Evolutionary conservation across 805 yeast species (phyloP), one percentile per base, ranked within the genome.

Genomic region (Spencermartinsiella europaea): DNA sequence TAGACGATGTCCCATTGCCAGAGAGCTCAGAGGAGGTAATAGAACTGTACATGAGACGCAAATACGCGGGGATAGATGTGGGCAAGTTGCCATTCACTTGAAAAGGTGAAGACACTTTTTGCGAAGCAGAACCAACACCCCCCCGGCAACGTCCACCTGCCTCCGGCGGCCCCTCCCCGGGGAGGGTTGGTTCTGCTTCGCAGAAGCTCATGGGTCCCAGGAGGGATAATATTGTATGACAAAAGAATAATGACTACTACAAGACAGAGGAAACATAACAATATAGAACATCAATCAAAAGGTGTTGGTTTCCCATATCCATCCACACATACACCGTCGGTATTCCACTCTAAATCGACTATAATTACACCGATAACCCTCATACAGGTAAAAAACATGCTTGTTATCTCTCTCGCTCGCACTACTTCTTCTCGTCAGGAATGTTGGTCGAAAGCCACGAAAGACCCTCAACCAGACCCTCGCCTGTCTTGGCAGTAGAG

Each of bases 401-500:
- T n/a, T n/a, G 12, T 7, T 25, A 25, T 25, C 12, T 25, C 12
- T 25, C 31, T 27, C 17, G 14, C 8, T 36, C n/a, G 27, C 16
- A 5, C 28, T 42, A 50, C 48, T 58, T 58, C 22, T 50, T 55
- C 47, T 55, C 60, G 19, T 62, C 64, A 12, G 68, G 61, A 57
- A 70, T 73, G 56, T 85, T 84, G 50, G 75, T 77, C 14, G 90
- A 77, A 42, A 88, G 76, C 96, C 96, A 88, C 51, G 86, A 81
- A 63, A 88, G 71, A 5, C 95, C 90, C 65, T 89, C 96, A 38
- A 82, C 81, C 50, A 89, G 73, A 15, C 96, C 97, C 47, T 88
- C 89, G 21, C 96, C 96, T 48, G 88, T 84, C 52, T 81, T 77
- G 27, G 95, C 96, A 56, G 88, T 82, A 21, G 95, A 83, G 19